Evolutionary conservation across 148 eudicot species (phyloP), one percentile per base, ranked within the genome.

Genomic region (Rhododendron williamsianum): DNA sequence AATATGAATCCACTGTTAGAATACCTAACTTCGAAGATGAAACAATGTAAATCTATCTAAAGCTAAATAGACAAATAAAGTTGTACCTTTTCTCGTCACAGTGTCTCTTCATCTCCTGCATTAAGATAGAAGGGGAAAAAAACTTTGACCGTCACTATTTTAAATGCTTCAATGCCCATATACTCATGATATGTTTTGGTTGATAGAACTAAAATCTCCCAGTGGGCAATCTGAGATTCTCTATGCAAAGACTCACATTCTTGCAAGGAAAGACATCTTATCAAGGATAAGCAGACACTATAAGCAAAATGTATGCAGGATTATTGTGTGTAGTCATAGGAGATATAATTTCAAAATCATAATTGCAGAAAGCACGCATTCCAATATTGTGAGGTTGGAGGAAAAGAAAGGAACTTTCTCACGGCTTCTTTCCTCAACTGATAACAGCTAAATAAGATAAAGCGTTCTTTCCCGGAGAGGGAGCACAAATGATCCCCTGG

Each of bases 21-120:
- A 76, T 35, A 41, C 78, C 85, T 51, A 85, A 60, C 41, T 65
- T 63, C 49, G 45, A 76, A 78, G 30, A 10, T 46, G 13, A 4
- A 71, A 71, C 19, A 30, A 12, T 33, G 38, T 21, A 48, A 74
- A 78, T 23, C n/a, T 69, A 65, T n/a, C 21, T 58, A 82, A 8
- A 0, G 9, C 3, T 21, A 71, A n/a, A 27, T 13, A 56, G 33
- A 81, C 43, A 36, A 81, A 60, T 21, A 81, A 23, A 19, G 38
- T 46, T 16, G 83, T 27, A 86, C 87, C 87, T 86, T 81, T 81
- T 86, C 81, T 86, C 87, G 13, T 86, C 87, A 81, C 87, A 81
- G 60, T 38, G 41, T 81, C n/a, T 73, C 87, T 86, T 86, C 87
- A 86, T 86, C 78, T 86, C 87, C 87, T 86, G 87, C 87, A 86